Conservation (phyloP, 768 basidiomycete genomes). For the Collybia sordida region DNA sequence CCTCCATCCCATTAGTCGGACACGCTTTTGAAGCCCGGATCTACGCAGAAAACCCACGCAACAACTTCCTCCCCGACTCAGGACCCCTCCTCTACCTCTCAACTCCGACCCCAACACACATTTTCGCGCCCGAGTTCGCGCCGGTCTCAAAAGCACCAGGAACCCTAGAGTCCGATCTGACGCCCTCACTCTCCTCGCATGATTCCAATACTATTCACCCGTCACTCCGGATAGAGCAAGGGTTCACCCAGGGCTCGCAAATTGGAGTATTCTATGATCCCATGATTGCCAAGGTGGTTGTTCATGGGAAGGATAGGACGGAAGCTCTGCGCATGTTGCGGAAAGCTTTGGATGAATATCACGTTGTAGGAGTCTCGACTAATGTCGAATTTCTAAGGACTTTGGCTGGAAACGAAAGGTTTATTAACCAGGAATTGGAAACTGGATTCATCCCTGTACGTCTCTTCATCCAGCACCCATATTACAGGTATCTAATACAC, state of each 20-base stretch:
- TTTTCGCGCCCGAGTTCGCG: slow-evolving; percentile 54
- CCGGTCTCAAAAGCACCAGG: slow-evolving; percentile 20
- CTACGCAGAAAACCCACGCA: slow-evolving; percentile 93
- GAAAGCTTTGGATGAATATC: slow-evolving; percentile 83
- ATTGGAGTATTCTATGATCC: slow-evolving; percentile 92
- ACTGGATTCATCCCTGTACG: slow-evolving; percentile 87
- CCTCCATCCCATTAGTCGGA: slow-evolving; percentile 80
- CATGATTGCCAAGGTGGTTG: slow-evolving; percentile 90
- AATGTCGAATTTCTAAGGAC: slow-evolving; percentile 86
- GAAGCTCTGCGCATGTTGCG: slow-evolving; percentile 82
- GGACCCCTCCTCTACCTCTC: slow-evolving; percentile 80
- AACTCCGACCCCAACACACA: slow-evolving; percentile 71
- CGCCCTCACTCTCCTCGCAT: slow-evolving; percentile 28
- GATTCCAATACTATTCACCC: slow-evolving; percentile 42
- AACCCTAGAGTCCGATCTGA: slow-evolving; percentile 22
- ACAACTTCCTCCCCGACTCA: slow-evolving; percentile 91
- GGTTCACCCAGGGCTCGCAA: slow-evolving; percentile 75
- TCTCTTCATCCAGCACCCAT: not conserved
- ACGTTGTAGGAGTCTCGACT: slow-evolving; percentile 88
- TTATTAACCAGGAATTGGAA: slow-evolving; percentile 79
- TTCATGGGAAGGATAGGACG: slow-evolving; percentile 79
- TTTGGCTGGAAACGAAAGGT: slow-evolving; percentile 75
- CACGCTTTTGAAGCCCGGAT: slow-evolving; percentile 96
- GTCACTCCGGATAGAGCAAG: slow-evolving; percentile 85
- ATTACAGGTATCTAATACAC: not conserved